These are phyloP conservation scores for Globisporangium alternatum DNA, from an alignment of 352 stramenopile species.

Conservation along the genomic window DNA sequence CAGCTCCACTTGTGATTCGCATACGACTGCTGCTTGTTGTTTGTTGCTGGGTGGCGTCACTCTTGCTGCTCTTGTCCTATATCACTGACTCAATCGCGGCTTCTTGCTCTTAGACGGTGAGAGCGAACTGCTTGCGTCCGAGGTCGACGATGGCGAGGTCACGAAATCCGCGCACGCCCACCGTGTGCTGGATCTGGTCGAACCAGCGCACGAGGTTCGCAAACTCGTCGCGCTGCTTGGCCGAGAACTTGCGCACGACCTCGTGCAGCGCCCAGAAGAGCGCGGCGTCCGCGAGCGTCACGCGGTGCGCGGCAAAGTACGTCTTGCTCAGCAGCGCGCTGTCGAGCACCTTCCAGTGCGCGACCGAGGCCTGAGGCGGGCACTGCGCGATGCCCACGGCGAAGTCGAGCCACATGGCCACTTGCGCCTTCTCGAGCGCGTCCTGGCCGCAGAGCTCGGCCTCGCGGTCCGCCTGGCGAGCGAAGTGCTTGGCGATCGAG, in stretches of 20 bases:
- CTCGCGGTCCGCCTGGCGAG: constrained; percentile 69
- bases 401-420: constrained; percentile 80
- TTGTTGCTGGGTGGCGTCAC: too few relatives aligned
- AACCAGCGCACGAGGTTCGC: constrained; percentile 78
- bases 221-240: constrained; percentile 43
- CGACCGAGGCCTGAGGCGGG: constrained; percentile 26
- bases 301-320: constrained; percentile 65
- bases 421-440: constrained; percentile 65
- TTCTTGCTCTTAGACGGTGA: constrained; percentile 54
- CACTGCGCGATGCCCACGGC: constrained; percentile 46
- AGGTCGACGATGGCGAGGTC: constrained; percentile 64
- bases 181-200: constrained; percentile 84
- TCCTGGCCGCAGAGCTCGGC: constrained; percentile 54
- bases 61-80: not conserved
- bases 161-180: constrained; percentile 78
- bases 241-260: constrained; percentile 34
- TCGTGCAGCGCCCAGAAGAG: constrained; percentile 67
- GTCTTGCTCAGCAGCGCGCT: constrained; percentile 47
- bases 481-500: constrained; percentile 77
- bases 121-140: constrained; percentile 40
- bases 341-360: constrained; percentile 71
- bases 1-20: too few relatives aligned
- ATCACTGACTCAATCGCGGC: not conserved
- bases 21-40: not conserved
- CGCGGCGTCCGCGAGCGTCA: constrained; percentile 75